Evolutionary conservation across 352 stramenopile genomes (phyloP).

Genomic region (Phytophthora agathidicida): DNA sequence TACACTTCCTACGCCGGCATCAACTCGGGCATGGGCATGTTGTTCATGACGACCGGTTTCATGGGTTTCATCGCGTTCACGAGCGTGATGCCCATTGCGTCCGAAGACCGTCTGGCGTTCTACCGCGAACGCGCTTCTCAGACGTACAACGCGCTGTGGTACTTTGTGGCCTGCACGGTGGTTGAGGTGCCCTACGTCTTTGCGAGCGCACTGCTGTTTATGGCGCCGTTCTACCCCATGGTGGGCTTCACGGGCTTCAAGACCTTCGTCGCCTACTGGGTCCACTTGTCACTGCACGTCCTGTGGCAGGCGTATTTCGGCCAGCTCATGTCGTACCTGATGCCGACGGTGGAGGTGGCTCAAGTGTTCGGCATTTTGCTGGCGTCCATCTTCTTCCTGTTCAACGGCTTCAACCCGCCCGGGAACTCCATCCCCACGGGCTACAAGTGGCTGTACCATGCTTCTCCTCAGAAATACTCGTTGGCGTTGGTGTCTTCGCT

Average conservation of each 20-base stretch:
- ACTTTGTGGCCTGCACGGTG: conserved; percentile 3
- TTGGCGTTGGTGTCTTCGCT: not conserved
- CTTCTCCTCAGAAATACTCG: conserved; percentile 9
- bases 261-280: conserved; percentile 3
- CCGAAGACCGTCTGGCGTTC: conserved; percentile 74
- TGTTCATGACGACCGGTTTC: conserved; percentile 76
- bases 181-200: conserved; percentile 50
- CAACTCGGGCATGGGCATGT: conserved; percentile 36
- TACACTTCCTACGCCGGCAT: conserved; percentile 17
- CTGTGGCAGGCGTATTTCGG: too few species aligned
- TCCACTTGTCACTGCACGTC: conserved; percentile 1
- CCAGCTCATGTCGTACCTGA: not conserved
- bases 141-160: conserved; percentile 34
- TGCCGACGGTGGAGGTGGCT: too few species aligned
- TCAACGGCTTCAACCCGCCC: conserved; percentile 3
- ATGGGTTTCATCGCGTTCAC: conserved; percentile 66
- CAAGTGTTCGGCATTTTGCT: too few species aligned
- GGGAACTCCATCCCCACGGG: not conserved
- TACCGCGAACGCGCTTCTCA: conserved; percentile 82
- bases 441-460: conserved; percentile 6
- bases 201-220: conserved; percentile 1
- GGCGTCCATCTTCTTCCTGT: not conserved
- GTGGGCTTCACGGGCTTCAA: conserved; percentile 2
- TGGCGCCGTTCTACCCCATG: conserved; percentile 13
- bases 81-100: conserved; percentile 62